phyloP scores from a whole-genome alignment of 1,139 yeast genomes.

The Zygosaccharomyces pseudobailii region DNA sequence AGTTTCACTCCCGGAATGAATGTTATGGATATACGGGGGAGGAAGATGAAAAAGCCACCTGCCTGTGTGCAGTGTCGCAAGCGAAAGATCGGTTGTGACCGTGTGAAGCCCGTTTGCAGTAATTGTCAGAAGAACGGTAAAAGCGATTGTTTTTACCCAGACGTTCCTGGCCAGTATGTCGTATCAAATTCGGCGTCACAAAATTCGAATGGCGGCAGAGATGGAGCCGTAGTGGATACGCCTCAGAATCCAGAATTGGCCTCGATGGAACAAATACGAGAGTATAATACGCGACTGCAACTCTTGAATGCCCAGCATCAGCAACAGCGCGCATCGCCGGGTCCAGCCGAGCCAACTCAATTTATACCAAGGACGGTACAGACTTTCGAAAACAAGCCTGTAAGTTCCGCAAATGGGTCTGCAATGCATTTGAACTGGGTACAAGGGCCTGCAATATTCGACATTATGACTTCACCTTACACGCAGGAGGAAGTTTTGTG shows the following conservation, averaged over 20 bases:
- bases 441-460: constrained; percentile 33
- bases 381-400: constrained; percentile 22
- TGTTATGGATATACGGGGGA: constrained; percentile 24
- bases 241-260: constrained; percentile 25
- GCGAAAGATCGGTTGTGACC: constrained; percentile 54
- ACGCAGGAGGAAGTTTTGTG: constrained; percentile 24
- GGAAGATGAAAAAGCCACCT: constrained; percentile 29
- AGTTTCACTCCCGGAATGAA: constrained; percentile 4
- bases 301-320: constrained; percentile 21
- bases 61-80: constrained; percentile 47
- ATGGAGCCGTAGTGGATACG: constrained; percentile 8
- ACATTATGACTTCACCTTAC: constrained; percentile 24
- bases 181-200: constrained; percentile 17
- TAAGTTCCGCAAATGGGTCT: constrained; percentile 19
- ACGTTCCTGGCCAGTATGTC: constrained; percentile 30
- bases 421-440: constrained; percentile 25
- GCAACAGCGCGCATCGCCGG: constrained; percentile 16
- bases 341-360: constrained; percentile 20
- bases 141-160: constrained; percentile 29
- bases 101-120: constrained; percentile 48
- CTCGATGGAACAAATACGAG: constrained; percentile 29
- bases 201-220: constrained; percentile 8
- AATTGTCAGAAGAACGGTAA: constrained; percentile 43
- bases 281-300: constrained; percentile 27
- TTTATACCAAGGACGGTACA: constrained; percentile 24